Conservation (phyloP, 139 green algal genomes). For the Chlorella ohadii region DNA sequence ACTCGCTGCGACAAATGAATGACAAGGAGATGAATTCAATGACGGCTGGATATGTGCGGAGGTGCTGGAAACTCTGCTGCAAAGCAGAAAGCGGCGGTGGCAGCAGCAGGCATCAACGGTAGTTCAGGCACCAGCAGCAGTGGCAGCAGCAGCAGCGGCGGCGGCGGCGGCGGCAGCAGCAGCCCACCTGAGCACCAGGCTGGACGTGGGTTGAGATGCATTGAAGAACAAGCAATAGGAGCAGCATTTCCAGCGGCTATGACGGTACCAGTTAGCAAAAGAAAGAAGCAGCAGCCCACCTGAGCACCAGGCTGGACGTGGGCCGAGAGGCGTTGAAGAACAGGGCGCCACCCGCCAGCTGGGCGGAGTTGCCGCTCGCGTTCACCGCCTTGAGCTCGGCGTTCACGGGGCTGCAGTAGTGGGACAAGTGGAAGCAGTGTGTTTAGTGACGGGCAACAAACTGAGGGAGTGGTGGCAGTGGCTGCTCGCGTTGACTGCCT, state of each 20-base stretch:
- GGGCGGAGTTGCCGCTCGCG: slow-evolving; percentile 19
- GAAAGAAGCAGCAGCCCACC: neutral
- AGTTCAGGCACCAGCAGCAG: no score
- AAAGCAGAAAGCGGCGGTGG: no score
- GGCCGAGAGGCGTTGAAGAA: slow-evolving; percentile 3
- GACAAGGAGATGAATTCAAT: no score
- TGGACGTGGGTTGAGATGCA: neutral
- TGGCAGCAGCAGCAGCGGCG: neutral
- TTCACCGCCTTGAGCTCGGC: neutral
- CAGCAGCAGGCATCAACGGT: no score
- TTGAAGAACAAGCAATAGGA: slow-evolving; percentile 30
- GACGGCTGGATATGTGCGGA: no score
- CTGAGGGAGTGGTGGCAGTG: no score
- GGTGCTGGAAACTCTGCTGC: no score
- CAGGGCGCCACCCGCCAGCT: slow-evolving; percentile 24
- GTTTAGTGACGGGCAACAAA: no score
- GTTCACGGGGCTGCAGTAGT: neutral
- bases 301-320: neutral
- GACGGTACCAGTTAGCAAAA: no score
- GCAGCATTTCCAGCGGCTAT: no score
- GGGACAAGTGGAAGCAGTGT: neutral
- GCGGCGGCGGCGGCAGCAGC: neutral
- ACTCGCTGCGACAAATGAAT: neutral
- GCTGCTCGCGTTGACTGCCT: no score
- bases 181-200: neutral